Evolutionary conservation across 352 stramenopile genomes (phyloP), one percentile per base, ranked within the genome.

Genomic region (Albugo laibachii): DNA sequence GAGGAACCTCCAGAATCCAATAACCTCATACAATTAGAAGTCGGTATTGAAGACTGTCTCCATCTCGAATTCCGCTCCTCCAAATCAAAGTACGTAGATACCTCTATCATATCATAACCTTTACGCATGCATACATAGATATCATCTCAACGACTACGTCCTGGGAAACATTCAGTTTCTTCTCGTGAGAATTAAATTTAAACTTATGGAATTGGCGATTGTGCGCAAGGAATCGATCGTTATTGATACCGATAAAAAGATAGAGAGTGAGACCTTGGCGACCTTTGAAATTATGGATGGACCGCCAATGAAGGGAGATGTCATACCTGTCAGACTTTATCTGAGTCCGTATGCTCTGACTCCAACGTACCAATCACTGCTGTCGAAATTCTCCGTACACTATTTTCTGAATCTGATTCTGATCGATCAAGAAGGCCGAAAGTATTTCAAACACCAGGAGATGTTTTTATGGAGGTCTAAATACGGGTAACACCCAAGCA

Each of bases 251-350:
- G 83, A 93, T 34, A 69, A 75, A 52, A 70, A 93, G 49, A 97
- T 80, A 19, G 95, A 98, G 54, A 97, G 78, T 37, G 93, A 99
- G 57, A 98, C 91, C 3, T 58, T 99, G 36, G 82, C 89, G 6
- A 98, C 97, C 59, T 98, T 96, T 63, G 95, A 99, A 64, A 95
- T 99, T 62, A 98, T 99, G 95, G 95, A 99, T 60, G 94, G 95
- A 41, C 91, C 91, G 21, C 95, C 94, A 0, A 80, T 98, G 35
- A 97, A 97, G 47, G 91, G 77, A 20, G 94, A 98, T 59, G 83
- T 82, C 14, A 95, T 99, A 55, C 95, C 95, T 4, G 83, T 99
- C 36, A 85, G 95, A 11, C 62, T 99, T 21, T 97, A 95, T 56
- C 68, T 99, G 20, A 61, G 69, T 21, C 61, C 88, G 61, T 78